Base-by-base conservation (phyloP, 1,284 basidiomycete genomes). In the Coniophora puteana region DNA sequence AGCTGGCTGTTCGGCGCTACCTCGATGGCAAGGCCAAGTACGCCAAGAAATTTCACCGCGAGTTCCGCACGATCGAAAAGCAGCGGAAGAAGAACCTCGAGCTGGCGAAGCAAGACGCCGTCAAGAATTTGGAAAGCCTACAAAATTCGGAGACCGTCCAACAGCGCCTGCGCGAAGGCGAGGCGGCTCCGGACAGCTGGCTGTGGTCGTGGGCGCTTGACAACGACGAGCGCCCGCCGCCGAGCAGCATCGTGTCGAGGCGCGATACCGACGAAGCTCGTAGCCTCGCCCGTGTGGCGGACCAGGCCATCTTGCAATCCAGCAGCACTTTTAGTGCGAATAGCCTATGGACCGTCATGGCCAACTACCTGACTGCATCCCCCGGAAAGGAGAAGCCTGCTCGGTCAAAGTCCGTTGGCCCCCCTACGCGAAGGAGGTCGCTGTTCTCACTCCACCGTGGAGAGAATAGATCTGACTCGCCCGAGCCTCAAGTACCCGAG, bases 161-260 rank as follows among this genome's bases (percentile, higher is more conserved):
- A 24, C 64, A 62, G 40, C 64, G 68, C 7, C 57, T 78, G 41
- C 74, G 71, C 55, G 74, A 79, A 50, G 69, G 67, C n/a, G 54
- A 70, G 33, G 61, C 61, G 5, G 65, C 69, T 5, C 67, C 70
- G 24, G 75, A 69, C 17, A 71, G 69, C 48, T 84, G 78, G 81
- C 71, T 67, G 35, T 88, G 83, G 79, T 78, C 81, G 13, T 91
- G 83, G 88, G 82, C 78, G 16, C 58, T 89, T 41, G 81, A 86
- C 49, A 71, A 64, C n/a, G 71, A 80, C 38, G 89, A 92, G 60
- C 68, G 69, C 21, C 89, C 89, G 5, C 89, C 89, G 7, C 82
- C 89, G 4, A 87, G 83, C 51, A 89, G 86, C 47, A 88, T 92
- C 50, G 83, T 85, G 23, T 80, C 85, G 23, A 67, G 89, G 42